phyloP scores from a whole-genome alignment of 2,329 filamentous ascomycete species.

The Aspergillus viridinutans region DNA sequence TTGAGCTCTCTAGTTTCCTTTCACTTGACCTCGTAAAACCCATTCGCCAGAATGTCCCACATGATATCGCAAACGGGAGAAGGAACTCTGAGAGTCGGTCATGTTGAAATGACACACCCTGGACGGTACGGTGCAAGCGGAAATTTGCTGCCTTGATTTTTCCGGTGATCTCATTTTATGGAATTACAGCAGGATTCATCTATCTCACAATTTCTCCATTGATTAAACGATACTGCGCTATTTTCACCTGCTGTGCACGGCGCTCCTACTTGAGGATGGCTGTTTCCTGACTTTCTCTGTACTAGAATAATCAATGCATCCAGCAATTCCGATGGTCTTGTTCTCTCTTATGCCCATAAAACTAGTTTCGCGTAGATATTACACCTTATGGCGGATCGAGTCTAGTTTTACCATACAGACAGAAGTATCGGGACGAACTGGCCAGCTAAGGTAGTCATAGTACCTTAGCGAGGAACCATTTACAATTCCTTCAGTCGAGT shows the following conservation, averaged over 20 bases:
- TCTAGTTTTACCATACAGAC: not conserved
- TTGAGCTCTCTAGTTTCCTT: not conserved
- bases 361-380: not conserved
- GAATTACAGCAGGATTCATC: not conserved
- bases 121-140: not conserved
- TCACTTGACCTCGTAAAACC: not conserved
- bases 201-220: not conserved
- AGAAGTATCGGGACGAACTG: not conserved
- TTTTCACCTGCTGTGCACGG: constrained; percentile 15
- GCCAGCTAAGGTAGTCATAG: too few species aligned
- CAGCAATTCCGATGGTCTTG: not conserved
- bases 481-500: not conserved
- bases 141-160: not conserved
- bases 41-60: not conserved
- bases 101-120: not conserved
- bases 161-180: not conserved
- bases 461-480: not conserved
- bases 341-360: not conserved
- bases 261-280: constrained; percentile 22
- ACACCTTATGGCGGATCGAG: not conserved
- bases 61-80: not conserved
- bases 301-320: constrained; percentile 19
- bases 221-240: not conserved
- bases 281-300: constrained; percentile 15
- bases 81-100: not conserved